Percentiles rank a stretch among this genome's conserved stretches.
phyloP scores from a whole-genome alignment of 495 filamentous ascomycete species.

The Aspergillus haitiensis region DNA sequence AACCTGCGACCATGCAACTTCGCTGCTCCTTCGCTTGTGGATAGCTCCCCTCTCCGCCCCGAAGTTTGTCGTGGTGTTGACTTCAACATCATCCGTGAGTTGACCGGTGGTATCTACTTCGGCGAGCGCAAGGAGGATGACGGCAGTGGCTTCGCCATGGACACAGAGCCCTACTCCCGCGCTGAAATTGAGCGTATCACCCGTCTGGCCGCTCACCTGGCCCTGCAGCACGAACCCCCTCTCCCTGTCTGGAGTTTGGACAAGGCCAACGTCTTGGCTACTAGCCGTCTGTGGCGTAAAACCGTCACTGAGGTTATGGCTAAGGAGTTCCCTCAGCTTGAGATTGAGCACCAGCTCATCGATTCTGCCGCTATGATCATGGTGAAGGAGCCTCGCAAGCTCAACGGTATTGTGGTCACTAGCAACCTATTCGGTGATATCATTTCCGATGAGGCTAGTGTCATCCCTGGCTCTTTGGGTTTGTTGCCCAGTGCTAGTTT shows the following conservation, averaged over 20 bases:
- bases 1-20: constrained; percentile 99
- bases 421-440: constrained; percentile 98
- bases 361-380: constrained; percentile 96
- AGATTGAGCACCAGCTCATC: constrained; percentile 87
- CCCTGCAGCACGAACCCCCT: constrained; percentile 75
- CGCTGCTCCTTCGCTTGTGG: constrained; percentile 83
- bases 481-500: constrained; percentile 87
- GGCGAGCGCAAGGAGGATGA: constrained; percentile 84
- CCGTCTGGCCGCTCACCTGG: constrained; percentile 78
- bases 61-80: constrained; percentile 83
- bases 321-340: constrained; percentile 86
- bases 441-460: constrained; percentile 92
- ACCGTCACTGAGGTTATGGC: constrained; percentile 72
- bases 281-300: constrained; percentile 86
- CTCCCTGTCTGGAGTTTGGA: constrained; percentile 85
- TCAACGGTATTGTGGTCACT: constrained; percentile 92
- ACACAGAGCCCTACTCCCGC: constrained; percentile 88
- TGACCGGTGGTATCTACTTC: constrained; percentile 97
- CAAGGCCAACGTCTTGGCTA: constrained; percentile 97
- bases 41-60: constrained; percentile 84
- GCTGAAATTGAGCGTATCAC: constrained; percentile 88
- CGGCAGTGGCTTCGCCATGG: constrained; percentile 73
- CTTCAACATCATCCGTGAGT: constrained; percentile 92
- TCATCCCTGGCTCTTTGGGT: constrained; percentile 90
- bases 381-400: constrained; percentile 87